Evolutionary conservation across 106 monocot genomes (phyloP), one percentile per base, ranked within the genome.

Genomic region (Xerophyta viscosa): DNA sequence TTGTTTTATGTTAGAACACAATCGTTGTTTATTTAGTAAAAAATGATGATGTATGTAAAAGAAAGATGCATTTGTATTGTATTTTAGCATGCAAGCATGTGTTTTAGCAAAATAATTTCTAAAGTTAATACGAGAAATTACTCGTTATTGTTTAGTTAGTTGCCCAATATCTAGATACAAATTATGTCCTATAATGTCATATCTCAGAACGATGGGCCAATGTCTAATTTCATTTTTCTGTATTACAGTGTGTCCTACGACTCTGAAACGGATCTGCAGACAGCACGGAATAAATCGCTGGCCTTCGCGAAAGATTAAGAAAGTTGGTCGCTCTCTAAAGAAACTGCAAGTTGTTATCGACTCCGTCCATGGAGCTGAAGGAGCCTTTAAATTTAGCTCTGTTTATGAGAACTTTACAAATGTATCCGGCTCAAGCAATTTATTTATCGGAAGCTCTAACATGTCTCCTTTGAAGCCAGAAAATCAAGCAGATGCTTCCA

Each of bases 221-320:
- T 14, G n/a, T 17, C 43, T 44, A 17, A 33, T 33, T 17, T 3
- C 43, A 44, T 17, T 17, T 14, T 44, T 9, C 4, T 44, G 6
- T 44, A 17, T 44, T 56, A 24, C 66, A 73, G 73, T 90, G 14
- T 84, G 89, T 52, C 84, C 89, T 9, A 90, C 80, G 8, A 90
- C 89, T 28, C 60, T 84, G 27, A 90, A 90, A 69, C 73, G 89
- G 56, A 84, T 90, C 47, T 90, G 89, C 58, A 61, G 89, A 50
- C 77, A 80, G 57, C 77, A 84, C 41, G 89, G 89, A 8, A 90
- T 90, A 49, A 58, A 62, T 44, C 76, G 89, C 18, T 90, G 89
- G 89, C 89, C 84, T 42, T 80, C 84, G 28, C 69, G 89, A 45
- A 90, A 90, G 61, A 90, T 90, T n/a, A 90, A 77, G 50, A 90